Conservation (phyloP, 257 asterid genomes). For the Solanum virginianum region DNA sequence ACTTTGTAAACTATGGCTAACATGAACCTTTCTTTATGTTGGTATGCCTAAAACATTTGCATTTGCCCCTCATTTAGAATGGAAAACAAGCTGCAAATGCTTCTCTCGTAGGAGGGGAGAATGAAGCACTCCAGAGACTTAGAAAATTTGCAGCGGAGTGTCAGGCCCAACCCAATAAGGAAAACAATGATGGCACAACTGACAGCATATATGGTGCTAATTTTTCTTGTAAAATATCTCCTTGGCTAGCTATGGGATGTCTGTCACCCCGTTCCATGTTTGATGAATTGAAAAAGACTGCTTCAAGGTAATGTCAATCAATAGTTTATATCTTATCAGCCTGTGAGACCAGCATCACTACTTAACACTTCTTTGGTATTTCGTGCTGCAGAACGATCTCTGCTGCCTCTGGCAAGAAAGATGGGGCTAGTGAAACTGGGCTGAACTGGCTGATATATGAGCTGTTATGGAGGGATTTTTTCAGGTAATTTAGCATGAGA, state of each 20-base stretch:
- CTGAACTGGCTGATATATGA: conserved; percentile 94
- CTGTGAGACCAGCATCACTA: neutral
- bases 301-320: conserved; percentile 42
- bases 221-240: conserved; percentile 91
- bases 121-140: conserved; percentile 83
- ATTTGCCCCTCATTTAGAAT: conserved; percentile 24
- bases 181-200: conserved; percentile 38
- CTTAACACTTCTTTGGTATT: neutral
- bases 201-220: conserved; percentile 89
- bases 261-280: conserved; percentile 98
- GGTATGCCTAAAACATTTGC: neutral
- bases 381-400: conserved; percentile 41
- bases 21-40: neutral
- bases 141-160: conserved; percentile 61
- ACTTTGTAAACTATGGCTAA: neutral
- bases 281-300: conserved; percentile 75
- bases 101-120: conserved; percentile 88
- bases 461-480: conserved; percentile 96
- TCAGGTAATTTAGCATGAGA: conserved; percentile 42
- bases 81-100: conserved; percentile 58
- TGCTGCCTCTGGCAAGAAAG: conserved; percentile 40
- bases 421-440: conserved; percentile 48
- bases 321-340: neutral
- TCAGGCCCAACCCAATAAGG: conserved; percentile 51
- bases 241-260: conserved; percentile 98